Evolutionary conservation across 805 yeast genomes (phyloP), one percentile per base, ranked within the genome.

Genomic region (Kodamaea neixiangensis): DNA sequence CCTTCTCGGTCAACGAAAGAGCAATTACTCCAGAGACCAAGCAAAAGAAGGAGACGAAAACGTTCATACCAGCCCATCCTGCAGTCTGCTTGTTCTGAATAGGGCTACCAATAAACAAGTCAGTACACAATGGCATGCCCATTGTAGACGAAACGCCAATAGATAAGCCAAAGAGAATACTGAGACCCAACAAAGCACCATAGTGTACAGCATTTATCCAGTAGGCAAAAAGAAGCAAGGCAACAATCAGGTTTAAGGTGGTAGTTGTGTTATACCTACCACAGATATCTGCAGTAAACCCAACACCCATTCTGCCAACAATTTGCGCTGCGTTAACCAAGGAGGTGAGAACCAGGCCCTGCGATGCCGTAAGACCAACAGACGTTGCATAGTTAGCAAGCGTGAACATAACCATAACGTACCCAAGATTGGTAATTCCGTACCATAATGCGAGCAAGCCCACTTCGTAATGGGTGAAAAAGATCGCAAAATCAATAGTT

Each of bases 11-110:
- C n/a, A 82, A 60, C 2, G 81, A 73, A 50, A 83, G 75, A 0
- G 82, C 86, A 46, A 82, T 76, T 4, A 80, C 74, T 65, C 83
- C 87, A 3, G 82, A 69, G 1, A 76, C 72, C 22, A 83, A 63
- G 4, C 76, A 63, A 22, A 71, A 61, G 3, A 63, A 34, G 7
- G 64, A 53, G 5, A 62, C 69, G 4, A 65, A 53, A 14, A 72
- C 61, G 51, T 72, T 73, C 48, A 71, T 50, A 0, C 65, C 67
- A 2, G 72, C 63, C 77, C 77, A 73, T 2, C 68, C 75, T 5
- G 75, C 69, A 0, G 76, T 71, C n/a, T 71, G 53, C 44, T 63
- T 60, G 2, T 14, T 13, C 19, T 13, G 25, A n/a, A 62, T 56
- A 7, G 43, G 44, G 3, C 20, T 35, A 9, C 37, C 47, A 6